Evolutionary conservation across 345 rosid genomes (phyloP), one percentile per base, ranked within the genome.

Genomic region (Salix brachista): DNA sequence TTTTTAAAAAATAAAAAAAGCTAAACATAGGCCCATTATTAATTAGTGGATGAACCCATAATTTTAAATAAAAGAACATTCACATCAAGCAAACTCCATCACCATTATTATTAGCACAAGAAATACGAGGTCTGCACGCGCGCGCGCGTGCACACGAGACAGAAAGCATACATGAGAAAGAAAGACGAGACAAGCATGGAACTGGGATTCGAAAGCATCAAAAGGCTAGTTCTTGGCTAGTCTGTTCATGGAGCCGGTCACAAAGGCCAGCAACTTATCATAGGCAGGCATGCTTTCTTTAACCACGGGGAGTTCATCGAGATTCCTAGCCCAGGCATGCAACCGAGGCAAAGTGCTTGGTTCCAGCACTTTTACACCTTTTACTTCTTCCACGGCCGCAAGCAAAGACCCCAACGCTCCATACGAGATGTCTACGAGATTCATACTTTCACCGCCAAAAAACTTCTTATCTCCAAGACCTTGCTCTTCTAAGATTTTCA

Each of bases 381-480:
- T 13, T 10, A 23, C 8, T 50, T 71, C 71, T 54, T 30, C 77
- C 3, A 69, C 0, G 2, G 50, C 71, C 3, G 8, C 67, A 16
- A 71, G 2, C 77, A 77, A 78, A 18, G 25, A 65, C 28, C 54
- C 44, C 9, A 50, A 42, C 3, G 8, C 16, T 10, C 76, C 67
- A 23, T 1, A 72, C 0, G 67, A 2, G 8, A 78, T 25, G 71
- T 78, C 81, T 1, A 72, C 71, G 1, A 72, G 23, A 7, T 34
- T 42, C 28, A 78, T 36, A 26, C 48, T 5, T 1, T 78, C 81
- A 10, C 81, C 81, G 0, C 76, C 72, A n/a, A 72, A 72, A 9
- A 72, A 78, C 36, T 37, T 72, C 21, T 78, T 78, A 4, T 72
- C 81, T 2, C 76, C 76, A 3, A 78, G 66, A 11, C 26, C 71